These are phyloP conservation scores for Chamaecrista fasciculata DNA, from an alignment of 306 rosid genomes.

Conservation along the genomic window DNA sequence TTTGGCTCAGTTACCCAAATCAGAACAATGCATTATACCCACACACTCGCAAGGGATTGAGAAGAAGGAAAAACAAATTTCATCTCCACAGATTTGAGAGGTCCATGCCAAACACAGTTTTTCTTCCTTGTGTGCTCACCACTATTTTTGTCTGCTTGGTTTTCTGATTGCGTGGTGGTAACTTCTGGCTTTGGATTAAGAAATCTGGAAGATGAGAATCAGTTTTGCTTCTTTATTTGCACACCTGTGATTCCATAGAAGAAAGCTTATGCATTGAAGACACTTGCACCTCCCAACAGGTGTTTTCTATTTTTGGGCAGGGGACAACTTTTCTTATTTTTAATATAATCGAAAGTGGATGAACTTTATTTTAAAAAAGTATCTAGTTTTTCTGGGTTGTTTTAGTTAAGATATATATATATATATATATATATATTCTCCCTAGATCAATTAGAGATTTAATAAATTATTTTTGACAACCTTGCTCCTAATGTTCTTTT, in stretches of 20 bases:
- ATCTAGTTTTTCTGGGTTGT: too few relatives aligned
- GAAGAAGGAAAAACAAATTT: not conserved
- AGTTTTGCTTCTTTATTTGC: not conserved
- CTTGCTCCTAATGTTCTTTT: not conserved
- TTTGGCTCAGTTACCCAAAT: not conserved
- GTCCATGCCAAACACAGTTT: not conserved
- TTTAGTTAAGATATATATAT: too few relatives aligned
- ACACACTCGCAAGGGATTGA: not conserved
- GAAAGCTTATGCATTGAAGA: not conserved
- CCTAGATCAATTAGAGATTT: too few relatives aligned
- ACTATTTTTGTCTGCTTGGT: not conserved
- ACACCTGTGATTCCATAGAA: not conserved
- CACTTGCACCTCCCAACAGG: not conserved
- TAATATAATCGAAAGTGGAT: too few relatives aligned
- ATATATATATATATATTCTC: too few relatives aligned
- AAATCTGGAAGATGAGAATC: not conserved
- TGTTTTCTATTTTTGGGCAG: not conserved
- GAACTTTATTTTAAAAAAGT: too few relatives aligned
- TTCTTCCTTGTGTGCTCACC: not conserved
- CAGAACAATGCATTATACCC: not conserved
- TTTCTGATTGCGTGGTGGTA: not conserved
- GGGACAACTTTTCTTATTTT: not conserved
- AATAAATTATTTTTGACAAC: not conserved
- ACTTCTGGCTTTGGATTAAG: not conserved
- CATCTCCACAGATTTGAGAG: not conserved